A percentile compares a stretch with the other conserved stretches of the same genome.
phyloP scores from a whole-genome alignment of 1,139 yeast species.

The Suhomyces guaymorum region DNA sequence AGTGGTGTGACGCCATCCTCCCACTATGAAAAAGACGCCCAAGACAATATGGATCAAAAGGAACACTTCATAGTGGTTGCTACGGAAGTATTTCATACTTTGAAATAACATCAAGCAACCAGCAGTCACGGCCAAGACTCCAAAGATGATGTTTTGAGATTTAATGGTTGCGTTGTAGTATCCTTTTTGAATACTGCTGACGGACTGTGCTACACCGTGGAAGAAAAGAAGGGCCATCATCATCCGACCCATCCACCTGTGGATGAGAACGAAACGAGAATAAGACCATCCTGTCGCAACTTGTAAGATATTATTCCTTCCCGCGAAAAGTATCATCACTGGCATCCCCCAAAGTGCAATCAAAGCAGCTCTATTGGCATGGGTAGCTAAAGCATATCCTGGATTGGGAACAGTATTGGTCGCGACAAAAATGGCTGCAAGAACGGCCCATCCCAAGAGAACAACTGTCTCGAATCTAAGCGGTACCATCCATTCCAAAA shows the following conservation, averaged over 20 bases:
- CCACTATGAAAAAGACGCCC: constrained; percentile 18
- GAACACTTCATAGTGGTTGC: constrained; percentile 20
- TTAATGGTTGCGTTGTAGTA: constrained; percentile 2
- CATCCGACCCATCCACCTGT: constrained; percentile 27
- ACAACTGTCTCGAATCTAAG: constrained; percentile 25
- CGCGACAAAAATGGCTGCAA: constrained; percentile 13
- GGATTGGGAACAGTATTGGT: constrained; percentile 11
- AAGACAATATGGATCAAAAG: constrained; percentile 20
- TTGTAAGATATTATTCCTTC: constrained; percentile 28
- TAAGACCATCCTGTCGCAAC: constrained; percentile 29
- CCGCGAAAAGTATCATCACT: constrained; percentile 22
- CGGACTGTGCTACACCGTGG: constrained; percentile 17
- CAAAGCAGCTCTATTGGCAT: not conserved
- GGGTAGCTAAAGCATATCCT: constrained; percentile 13
- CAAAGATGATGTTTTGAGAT: constrained; percentile 17
- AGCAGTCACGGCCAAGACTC: constrained; percentile 16
- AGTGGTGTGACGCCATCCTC: constrained; percentile 16
- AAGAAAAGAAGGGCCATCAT: constrained; percentile 18
- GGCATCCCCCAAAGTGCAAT: constrained; percentile 15
- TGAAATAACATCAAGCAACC: constrained; percentile 17
- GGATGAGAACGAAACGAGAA: constrained; percentile 22
- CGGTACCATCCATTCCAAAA: constrained; percentile 23
- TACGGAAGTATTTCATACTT: constrained; percentile 17
- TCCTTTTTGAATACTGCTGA: constrained; percentile 8
- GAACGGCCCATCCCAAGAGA: constrained; percentile 14